Evolutionary conservation across 306 rosid species (phyloP), one percentile per base, ranked within the genome.

Genomic region (Ammopiptanthus mongolicus): DNA sequence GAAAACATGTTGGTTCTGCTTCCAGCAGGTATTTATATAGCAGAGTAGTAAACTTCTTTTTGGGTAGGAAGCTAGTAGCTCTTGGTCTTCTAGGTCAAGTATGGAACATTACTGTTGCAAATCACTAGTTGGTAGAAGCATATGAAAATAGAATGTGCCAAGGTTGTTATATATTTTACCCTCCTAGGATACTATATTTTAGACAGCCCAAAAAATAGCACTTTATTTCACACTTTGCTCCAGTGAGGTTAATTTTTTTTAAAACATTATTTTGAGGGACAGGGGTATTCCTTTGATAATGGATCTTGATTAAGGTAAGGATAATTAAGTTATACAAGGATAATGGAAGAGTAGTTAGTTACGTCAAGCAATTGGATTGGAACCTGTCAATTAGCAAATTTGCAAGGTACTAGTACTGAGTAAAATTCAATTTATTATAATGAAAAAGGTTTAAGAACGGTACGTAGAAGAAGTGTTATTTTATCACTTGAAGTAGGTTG

Each of bases 121-220:
- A n/a, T n/a, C n/a, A n/a, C n/a, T n/a, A n/a, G n/a, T n/a, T n/a
- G n/a, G n/a, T n/a, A n/a, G n/a, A n/a, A n/a, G n/a, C n/a, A n/a
- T n/a, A n/a, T n/a, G n/a, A n/a, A n/a, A n/a, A n/a, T n/a, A n/a
- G n/a, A n/a, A n/a, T n/a, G n/a, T n/a, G n/a, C 79, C 88, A 78
- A 65, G 76, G 80, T 58, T 76, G 58, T 77, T 31, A 39, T 37
- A 42, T 34, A 21, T 68, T 84, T 84, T 69, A 72, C 83, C 73
- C 56, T 67, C 47, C 44, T 53, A 48, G 31, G n/a, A n/a, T 69
- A 76, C 69, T 53, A 18, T 71, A 13, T 44, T 23, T 66, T 14
- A 41, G 33, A 28, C 33, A 55, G 15, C 31, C n/a, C 14, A 19
- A 11, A 55, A 55, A 23, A 10, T 21, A 2, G n/a, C 31, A 23